Conservation (phyloP, 345 rosid genomes). For the Hevea brasiliensis region DNA sequence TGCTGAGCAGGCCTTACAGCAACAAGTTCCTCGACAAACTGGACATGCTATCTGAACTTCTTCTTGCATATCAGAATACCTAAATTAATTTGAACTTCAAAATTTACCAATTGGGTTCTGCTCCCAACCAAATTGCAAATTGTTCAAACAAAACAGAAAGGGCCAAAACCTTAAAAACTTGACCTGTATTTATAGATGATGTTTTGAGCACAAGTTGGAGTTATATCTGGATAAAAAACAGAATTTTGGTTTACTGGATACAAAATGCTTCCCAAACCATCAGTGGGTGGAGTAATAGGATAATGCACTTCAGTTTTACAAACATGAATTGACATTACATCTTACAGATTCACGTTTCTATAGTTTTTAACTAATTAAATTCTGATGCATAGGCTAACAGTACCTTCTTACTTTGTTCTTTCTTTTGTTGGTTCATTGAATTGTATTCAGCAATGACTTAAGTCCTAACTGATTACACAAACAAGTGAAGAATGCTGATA, state of each 20-base stretch:
- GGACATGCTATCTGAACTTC: constrained; percentile 82
- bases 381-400: not conserved
- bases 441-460: not conserved
- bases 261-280: not conserved
- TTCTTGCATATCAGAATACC: constrained; percentile 63
- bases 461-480: not conserved
- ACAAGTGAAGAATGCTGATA: no score
- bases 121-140: constrained; percentile 2
- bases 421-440: not conserved
- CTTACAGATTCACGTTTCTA: not conserved
- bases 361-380: not conserved
- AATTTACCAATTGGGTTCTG: constrained; percentile 5
- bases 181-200: not conserved
- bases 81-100: constrained; percentile 33
- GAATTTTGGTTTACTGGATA: not conserved
- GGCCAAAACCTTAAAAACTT: not conserved
- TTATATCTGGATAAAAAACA: not conserved
- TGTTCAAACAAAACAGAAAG: not conserved
- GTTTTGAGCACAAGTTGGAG: not conserved
- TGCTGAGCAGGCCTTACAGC: constrained; percentile 76
- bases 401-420: not conserved
- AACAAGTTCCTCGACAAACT: constrained; percentile 76
- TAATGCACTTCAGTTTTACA: not conserved
- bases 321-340: not conserved
- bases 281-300: not conserved